These are phyloP conservation scores for Melocanna baccifera DNA, from an alignment of 176 grass and related monocot species.

Conservation along the genomic window DNA sequence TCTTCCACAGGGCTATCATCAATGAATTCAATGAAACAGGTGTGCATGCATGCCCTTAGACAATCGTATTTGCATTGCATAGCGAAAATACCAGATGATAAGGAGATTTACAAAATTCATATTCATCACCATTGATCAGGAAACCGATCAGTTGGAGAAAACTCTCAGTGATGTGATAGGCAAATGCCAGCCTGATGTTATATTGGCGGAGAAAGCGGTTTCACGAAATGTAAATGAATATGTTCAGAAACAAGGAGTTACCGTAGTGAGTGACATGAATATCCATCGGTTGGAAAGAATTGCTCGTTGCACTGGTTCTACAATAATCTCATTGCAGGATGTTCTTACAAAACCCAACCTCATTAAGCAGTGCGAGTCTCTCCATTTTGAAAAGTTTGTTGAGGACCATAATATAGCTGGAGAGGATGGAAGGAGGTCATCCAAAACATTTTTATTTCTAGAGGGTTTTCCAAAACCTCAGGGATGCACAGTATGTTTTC, in stretches of 20 bases:
- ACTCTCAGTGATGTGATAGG: conserved; percentile 52
- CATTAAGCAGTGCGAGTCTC: conserved; percentile 71
- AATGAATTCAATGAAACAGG: conserved; percentile 73
- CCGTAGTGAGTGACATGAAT: conserved; percentile 89
- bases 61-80: conserved; percentile 15
- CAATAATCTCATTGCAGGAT: conserved; percentile 59
- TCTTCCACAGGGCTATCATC: conserved; percentile 54
- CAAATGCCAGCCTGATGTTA: conserved; percentile 63
- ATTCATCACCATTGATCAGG: conserved; percentile 49
- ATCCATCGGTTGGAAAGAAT: conserved; percentile 72
- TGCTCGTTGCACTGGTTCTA: conserved; percentile 78
- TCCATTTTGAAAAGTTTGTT: conserved; percentile 79
- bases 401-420: conserved; percentile 57
- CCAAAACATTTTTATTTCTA: conserved; percentile 89
- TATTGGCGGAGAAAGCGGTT: conserved; percentile 90
- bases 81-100: conserved; percentile 7
- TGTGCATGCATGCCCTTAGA: conserved; percentile 22
- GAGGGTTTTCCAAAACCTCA: conserved; percentile 88
- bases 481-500: conserved; percentile 76
- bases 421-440: conserved; percentile 55
- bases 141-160: conserved; percentile 74
- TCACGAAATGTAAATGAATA: conserved; percentile 71
- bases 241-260: conserved; percentile 67
- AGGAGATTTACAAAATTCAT: conserved; percentile 16
- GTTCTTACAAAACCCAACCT: conserved; percentile 52